Evolutionary conservation across 1,139 yeast species (phyloP), one percentile per base, ranked within the genome.

Genomic region (Torulaspora pretoriensis): DNA sequence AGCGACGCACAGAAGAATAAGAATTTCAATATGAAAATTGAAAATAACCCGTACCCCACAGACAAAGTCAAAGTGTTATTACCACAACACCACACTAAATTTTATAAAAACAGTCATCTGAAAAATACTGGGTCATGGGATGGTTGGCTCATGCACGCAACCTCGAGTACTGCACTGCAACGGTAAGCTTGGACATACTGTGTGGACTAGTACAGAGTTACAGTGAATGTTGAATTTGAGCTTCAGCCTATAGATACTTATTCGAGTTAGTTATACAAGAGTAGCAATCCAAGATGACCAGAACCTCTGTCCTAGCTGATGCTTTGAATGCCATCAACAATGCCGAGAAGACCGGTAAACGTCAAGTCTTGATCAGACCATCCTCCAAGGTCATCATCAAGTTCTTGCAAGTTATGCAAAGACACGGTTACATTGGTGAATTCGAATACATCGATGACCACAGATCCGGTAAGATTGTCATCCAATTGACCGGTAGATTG

Each of bases 271-370:
- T 12, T 16, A 22, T 23, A 35, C 13, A 44, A 43, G 30, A 38
- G 32, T 40, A 39, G 38, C 22, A 41, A 40, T 35, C 46, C 43
- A 75, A 70, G 73, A 89, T 92, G 97, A 89, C 97, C 72, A 90
- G 97, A 80, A 79, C 97, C 65, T 92, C 98, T 64, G 98, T 87
- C 72, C 87, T 92, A 75, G 97, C 97, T 68, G 98, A 92, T 78
- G 98, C 98, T 71, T 86, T 92, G 72, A 92, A 92, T 74, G 83
- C 96, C 67, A 92, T 92, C 73, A 89, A 90, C 92, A 92, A 92
- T 74, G 98, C 98, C 74, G 98, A 92, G 79, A 92, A 90, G 78
- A 83, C 97, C 72, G 98, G 98, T 75, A 92, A 92, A 80, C 87
- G 98, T 78, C 98, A 92, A 81, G 98, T 92, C 63, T 77, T 92